Evolutionary conservation across 2,329 filamentous ascomycete species (phyloP).

Genomic region (Trichoderma arundinaceum): DNA sequence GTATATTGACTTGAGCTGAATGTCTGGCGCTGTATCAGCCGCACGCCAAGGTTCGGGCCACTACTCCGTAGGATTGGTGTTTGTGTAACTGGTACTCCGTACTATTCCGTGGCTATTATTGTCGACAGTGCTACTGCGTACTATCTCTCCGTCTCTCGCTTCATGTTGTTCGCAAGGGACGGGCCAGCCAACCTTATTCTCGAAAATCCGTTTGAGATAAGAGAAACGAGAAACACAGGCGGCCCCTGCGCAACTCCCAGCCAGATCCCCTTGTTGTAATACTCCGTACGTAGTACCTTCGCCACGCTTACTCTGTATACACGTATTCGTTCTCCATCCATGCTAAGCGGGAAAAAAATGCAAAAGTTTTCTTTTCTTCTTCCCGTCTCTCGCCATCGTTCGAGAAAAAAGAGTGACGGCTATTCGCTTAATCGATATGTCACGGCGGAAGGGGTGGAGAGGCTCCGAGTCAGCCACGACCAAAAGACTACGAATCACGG

Average conservation of each 20-base stretch:
- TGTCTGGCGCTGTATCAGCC: conserved; percentile 3
- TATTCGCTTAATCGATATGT: conserved; percentile 1
- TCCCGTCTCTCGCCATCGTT: not conserved
- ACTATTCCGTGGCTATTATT: not conserved
- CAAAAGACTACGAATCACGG: conserved; percentile 26
- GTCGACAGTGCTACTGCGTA: not conserved
- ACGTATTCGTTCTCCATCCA: not conserved
- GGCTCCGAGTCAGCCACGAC: conserved; percentile 23
- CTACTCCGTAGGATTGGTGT: conserved; percentile 1
- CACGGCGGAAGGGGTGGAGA: conserved; percentile 3
- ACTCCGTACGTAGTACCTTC: not conserved
- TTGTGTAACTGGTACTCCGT: not conserved
- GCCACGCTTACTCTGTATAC: not conserved
- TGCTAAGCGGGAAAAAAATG: not conserved
- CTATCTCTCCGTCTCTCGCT: not conserved
- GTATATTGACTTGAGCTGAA: conserved; percentile 5
- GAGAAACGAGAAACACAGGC: conserved; percentile 2
- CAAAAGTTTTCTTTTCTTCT: not conserved
- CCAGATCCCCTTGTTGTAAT: conserved; percentile 7
- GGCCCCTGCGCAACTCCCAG: conserved; percentile 12
- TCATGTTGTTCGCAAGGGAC: conserved; percentile 19
- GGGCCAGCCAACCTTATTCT: conserved; percentile 29
- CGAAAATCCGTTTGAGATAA: conserved; percentile 16
- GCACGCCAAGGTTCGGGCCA: not conserved
- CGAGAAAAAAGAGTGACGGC: not conserved